These are phyloP conservation scores for Hypoxylon sp. DNA, from an alignment of 2,329 filamentous ascomycete species.

Conservation along the genomic window DNA sequence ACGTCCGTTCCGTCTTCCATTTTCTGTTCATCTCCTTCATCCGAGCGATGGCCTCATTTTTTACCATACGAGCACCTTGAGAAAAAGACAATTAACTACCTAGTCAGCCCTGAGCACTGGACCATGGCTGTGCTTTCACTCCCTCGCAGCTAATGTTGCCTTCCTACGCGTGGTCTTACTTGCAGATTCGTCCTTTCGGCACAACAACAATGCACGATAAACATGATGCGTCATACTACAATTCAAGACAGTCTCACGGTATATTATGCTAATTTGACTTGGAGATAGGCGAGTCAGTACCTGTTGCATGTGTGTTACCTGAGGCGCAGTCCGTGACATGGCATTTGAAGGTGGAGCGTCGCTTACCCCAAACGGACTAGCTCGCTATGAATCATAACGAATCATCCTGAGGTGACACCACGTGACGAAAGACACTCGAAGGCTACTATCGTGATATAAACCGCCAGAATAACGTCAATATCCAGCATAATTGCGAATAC, in stretches of 20 bases:
- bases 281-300: background rate
- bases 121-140: background rate
- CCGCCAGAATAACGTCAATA: slow-evolving; percentile 2
- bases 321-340: background rate
- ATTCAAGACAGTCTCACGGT: background rate
- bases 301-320: background rate
- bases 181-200: background rate
- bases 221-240: background rate
- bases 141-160: background rate
- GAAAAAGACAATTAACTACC: too few species aligned
- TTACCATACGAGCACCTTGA: too few species aligned
- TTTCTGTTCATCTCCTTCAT: background rate
- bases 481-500: background rate
- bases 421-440: background rate
- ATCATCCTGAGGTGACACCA: background rate
- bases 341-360: background rate
- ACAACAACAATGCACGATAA: background rate
- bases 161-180: background rate
- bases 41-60: too few species aligned
- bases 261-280: background rate
- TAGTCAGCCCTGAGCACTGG: background rate
- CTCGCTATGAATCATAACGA: background rate
- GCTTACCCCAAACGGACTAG: background rate
- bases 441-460: background rate
- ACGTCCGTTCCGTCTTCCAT: background rate